Percentiles rank a stretch among this genome's conserved stretches.
These are phyloP conservation scores for Beta corolliflora DNA, from an alignment of 179 eudicot genomes.

Conservation along the genomic window DNA sequence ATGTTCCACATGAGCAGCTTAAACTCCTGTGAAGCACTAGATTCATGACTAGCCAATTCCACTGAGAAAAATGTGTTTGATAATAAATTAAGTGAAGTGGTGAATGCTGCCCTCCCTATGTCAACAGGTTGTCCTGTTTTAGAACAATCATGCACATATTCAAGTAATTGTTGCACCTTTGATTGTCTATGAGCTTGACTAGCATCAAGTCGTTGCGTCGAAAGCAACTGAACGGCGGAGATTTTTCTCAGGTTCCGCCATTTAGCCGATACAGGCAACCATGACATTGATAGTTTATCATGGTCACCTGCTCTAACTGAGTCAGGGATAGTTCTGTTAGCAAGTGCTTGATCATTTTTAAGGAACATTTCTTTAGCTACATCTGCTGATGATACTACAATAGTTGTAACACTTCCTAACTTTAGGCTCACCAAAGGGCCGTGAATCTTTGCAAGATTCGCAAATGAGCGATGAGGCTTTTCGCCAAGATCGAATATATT, in stretches of 20 bases:
- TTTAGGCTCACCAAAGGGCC: slow-evolving; percentile 21
- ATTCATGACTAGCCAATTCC: slow-evolving; percentile 23
- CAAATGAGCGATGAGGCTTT: slow-evolving; percentile 28
- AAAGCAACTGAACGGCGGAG: slow-evolving; percentile 25
- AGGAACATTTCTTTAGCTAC: slow-evolving; percentile 33
- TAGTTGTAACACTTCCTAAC: slow-evolving; percentile 26
- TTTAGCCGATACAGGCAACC: slow-evolving; percentile 23
- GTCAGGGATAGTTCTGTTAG: slow-evolving; percentile 27
- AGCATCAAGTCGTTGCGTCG: slow-evolving; percentile 22
- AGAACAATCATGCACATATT: slow-evolving; percentile 27
- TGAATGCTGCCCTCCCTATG: slow-evolving; percentile 27
- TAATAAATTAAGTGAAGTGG: slow-evolving; percentile 27
- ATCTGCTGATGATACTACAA: slow-evolving; percentile 18
- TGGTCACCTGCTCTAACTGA: slow-evolving; percentile 29
- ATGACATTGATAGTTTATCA: slow-evolving; percentile 23
- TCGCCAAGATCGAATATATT: slow-evolving; percentile 23
- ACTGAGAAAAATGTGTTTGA: slow-evolving; percentile 28
- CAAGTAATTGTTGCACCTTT: slow-evolving; percentile 28
- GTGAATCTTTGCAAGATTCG: slow-evolving; percentile 18
- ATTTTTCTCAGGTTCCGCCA: slow-evolving; percentile 29
- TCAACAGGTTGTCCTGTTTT: slow-evolving; percentile 14
- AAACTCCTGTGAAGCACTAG: slow-evolving; percentile 22
- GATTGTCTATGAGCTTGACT: slow-evolving; percentile 25
- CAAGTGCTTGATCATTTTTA: slow-evolving; percentile 20
- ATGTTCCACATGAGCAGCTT: slow-evolving; percentile 28